A percentile compares a stretch with the other conserved stretches of the same genome.
Evolutionary conservation across 208 protist species (phyloP).

Genomic region (Trypanosoma theileri): DNA sequence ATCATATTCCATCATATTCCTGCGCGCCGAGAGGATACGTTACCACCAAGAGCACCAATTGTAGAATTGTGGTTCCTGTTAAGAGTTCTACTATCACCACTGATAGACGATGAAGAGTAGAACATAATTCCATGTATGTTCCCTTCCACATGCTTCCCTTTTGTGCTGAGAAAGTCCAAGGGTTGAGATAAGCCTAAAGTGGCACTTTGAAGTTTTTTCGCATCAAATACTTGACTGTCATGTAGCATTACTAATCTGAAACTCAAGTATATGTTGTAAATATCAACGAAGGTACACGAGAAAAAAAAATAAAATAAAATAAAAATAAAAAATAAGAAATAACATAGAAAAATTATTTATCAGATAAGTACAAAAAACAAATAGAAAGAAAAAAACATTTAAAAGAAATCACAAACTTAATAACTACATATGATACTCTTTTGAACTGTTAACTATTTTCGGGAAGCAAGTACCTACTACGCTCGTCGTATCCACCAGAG

Average conservation of each 20-base stretch:
- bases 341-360: not conserved
- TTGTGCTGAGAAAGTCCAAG: slow-evolving; percentile 54
- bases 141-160: slow-evolving; percentile 60
- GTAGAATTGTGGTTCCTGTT: not conserved
- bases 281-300: not conserved
- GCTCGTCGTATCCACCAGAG: slow-evolving; percentile 1
- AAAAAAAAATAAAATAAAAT: slow-evolving; percentile 6
- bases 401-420: not conserved
- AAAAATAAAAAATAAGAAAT: not conserved
- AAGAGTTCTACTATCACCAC: not conserved
- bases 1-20: too few relatives aligned
- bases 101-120: slow-evolving; percentile 18
- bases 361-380: not conserved
- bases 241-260: slow-evolving; percentile 1
- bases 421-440: not conserved
- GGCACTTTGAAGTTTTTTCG: slow-evolving; percentile 24
- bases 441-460: not conserved
- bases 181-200: slow-evolving; percentile 22
- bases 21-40: too few relatives aligned
- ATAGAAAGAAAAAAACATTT: not conserved
- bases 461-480: slow-evolving; percentile 2
- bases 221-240: slow-evolving; percentile 15
- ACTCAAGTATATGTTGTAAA: not conserved
- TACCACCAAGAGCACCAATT: slow-evolving; percentile 3
- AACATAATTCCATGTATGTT: slow-evolving; percentile 76